These are phyloP conservation scores for Lentithecium fluviatile DNA, from an alignment of 495 filamentous ascomycete species.

Conservation along the genomic window DNA sequence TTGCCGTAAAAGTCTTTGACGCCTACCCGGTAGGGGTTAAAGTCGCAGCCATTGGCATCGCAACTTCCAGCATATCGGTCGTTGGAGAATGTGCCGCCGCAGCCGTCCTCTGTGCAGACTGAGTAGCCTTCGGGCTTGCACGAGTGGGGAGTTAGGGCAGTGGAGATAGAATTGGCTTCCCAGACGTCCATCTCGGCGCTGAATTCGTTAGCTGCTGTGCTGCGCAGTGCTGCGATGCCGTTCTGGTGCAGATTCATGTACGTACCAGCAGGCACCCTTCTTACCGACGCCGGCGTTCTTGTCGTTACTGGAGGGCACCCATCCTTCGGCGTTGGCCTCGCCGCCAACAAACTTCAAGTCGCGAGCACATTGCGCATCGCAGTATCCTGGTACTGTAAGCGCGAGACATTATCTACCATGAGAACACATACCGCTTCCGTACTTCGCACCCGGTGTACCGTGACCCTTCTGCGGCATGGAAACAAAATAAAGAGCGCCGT, in stretches of 20 bases:
- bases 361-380: slow-evolving; percentile 64
- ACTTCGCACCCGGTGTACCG: slow-evolving; percentile 62
- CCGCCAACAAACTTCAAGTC: slow-evolving; percentile 59
- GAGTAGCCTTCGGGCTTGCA: slow-evolving; percentile 37
- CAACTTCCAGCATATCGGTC: slow-evolving; percentile 53
- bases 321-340: slow-evolving; percentile 53
- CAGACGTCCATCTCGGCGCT: slow-evolving; percentile 36
- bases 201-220: neutral
- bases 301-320: slow-evolving; percentile 58
- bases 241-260: neutral
- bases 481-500: slow-evolving; percentile 65
- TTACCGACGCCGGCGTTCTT: slow-evolving; percentile 58
- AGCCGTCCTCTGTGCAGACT: slow-evolving; percentile 23
- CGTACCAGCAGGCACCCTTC: slow-evolving; percentile 41
- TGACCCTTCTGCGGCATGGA: slow-evolving; percentile 57
- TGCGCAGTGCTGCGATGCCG: neutral
- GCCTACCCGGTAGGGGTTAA: slow-evolving; percentile 62
- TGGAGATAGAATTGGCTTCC: slow-evolving; percentile 38
- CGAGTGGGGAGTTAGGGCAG: slow-evolving; percentile 41
- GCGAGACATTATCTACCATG: neutral
- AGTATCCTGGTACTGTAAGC: slow-evolving; percentile 51
- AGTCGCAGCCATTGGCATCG: slow-evolving; percentile 64
- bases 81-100: slow-evolving; percentile 43
- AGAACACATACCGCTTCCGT: slow-evolving; percentile 52
- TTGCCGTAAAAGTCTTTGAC: slow-evolving; percentile 56